Evolutionary conservation across 495 filamentous ascomycete genomes (phyloP).

Genomic region (Sordaria brevicollis): DNA sequence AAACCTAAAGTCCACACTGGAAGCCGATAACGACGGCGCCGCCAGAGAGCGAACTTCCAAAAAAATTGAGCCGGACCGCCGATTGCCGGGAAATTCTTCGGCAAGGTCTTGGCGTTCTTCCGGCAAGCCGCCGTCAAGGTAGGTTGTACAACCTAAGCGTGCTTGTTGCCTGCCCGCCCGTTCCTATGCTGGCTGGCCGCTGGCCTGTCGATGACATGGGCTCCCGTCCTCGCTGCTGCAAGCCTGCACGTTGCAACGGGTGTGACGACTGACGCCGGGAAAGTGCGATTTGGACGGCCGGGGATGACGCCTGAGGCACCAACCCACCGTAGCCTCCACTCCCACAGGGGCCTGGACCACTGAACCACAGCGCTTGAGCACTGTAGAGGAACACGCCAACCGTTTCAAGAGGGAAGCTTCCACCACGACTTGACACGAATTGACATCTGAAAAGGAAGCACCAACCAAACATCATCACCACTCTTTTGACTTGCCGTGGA

Average conservation of each 20-base stretch:
- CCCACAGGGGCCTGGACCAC: background rate
- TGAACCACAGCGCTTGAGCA: background rate
- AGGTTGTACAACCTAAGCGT: background rate
- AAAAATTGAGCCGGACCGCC: constrained; percentile 18
- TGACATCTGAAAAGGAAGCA: background rate
- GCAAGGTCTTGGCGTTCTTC: background rate
- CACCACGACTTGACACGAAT: background rate
- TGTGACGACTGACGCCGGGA: background rate
- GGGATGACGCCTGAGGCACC: background rate
- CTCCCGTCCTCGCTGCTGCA: background rate
- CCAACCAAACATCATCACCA: background rate
- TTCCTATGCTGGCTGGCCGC: background rate
- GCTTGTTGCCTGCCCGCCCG: background rate
- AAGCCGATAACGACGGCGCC: background rate
- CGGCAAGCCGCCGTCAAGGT: background rate
- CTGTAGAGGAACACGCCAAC: background rate
- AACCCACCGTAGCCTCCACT: background rate
- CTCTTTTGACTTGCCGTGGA: background rate
- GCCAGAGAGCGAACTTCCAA: constrained; percentile 4
- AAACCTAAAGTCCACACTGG: too few species aligned
- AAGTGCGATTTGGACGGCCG: background rate
- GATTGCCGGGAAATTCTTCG: constrained; percentile 17
- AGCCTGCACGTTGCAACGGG: background rate
- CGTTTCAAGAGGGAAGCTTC: background rate
- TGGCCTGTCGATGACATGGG: background rate